A percentile compares a stretch with the other conserved stretches of the same genome.
Conservation (phyloP, 192 early-diverging fungal genomes). For the Spizellomyces punctatus region DNA sequence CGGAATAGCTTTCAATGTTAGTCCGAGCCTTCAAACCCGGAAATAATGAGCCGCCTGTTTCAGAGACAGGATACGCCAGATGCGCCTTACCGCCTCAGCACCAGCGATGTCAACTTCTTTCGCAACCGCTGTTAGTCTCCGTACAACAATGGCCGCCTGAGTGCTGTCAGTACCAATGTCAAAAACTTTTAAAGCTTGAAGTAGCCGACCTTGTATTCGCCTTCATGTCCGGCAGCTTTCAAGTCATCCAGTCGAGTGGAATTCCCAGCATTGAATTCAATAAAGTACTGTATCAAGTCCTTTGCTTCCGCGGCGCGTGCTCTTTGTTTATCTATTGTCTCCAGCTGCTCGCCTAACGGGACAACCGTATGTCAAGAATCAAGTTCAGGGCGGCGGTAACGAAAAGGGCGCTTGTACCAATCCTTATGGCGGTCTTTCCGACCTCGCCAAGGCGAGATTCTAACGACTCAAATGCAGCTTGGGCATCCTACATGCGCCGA, state of each 20-base stretch:
- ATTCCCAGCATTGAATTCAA: slow-evolving; percentile 83
- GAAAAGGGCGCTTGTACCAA: slow-evolving; percentile 54
- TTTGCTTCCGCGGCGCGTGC: slow-evolving; percentile 84
- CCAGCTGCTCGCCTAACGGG: slow-evolving; percentile 86
- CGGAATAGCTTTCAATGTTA: slow-evolving; percentile 91
- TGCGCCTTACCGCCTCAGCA: slow-evolving; percentile 49
- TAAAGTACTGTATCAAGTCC: slow-evolving; percentile 91
- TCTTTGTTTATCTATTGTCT: slow-evolving; percentile 91
- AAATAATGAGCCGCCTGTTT: too few relatives aligned
- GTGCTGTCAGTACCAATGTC: background rate
- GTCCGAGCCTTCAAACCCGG: slow-evolving; percentile 60
- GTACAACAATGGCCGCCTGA: slow-evolving; percentile 82
- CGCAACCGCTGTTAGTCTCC: slow-evolving; percentile 80
- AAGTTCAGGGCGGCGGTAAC: background rate
- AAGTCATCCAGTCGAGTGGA: slow-evolving; percentile 76
- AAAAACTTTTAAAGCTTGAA: background rate
- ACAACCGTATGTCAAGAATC: background rate
- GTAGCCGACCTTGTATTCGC: slow-evolving; percentile 71
- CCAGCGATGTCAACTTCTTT: slow-evolving; percentile 79
- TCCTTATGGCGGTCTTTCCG: slow-evolving; percentile 93
- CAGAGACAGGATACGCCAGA: too few relatives aligned
- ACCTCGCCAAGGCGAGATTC: slow-evolving; percentile 90
- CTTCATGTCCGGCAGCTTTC: slow-evolving; percentile 73
- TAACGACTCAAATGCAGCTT: slow-evolving; percentile 82
- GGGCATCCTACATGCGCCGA: slow-evolving; percentile 69